Evolutionary conservation across 1,284 basidiomycete genomes (phyloP), one percentile per base, ranked within the genome.

Genomic region (Fomitopsis betulina): DNA sequence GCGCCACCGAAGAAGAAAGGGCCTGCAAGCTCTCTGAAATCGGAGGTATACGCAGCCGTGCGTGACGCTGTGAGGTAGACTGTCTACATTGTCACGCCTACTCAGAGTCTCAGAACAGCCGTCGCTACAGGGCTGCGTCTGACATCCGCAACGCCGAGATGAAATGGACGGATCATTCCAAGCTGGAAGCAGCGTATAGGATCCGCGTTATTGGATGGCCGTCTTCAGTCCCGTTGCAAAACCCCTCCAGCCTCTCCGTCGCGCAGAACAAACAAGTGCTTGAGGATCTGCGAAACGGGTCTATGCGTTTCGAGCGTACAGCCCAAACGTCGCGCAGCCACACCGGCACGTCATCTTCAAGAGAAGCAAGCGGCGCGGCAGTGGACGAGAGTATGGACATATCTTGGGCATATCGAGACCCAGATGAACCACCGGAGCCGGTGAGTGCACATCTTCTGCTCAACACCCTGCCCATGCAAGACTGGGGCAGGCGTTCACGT

Each of bases 101-200:
- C 23, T 19, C 9, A 6, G 30, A 10, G 19, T 21, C 10, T 51
- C 35, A 59, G 49, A 65, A 21, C 42, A 55, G 25, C n/a, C 51
- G 58, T 50, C 57, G 23, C 32, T 56, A 39, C 63, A 86, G 83
- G 66, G 66, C 74, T 13, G 75, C 75, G 10, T 84, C 82, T 60
- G 84, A 85, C 10, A 69, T 82, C 15, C 81, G 81, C 3, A 83
- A 76, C 58, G 85, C 86, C 23, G 86, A 88, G 63, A 88, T 88
- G 86, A 86, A 83, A 69, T 88, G 86, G 86, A 81, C 82, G 4
- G 85, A 85, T 64, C 85, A 81, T 56, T 78, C 82, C 27, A 76
- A 80, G 53, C 68, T 88, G 33, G 61, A 63, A 25, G 67, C 71
- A 27, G 67, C 72, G 5, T 87, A 85, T 62, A 82, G 82, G n/a